Conservation (phyloP, 2,329 filamentous ascomycete species). For the Fusarium poae region DNA sequence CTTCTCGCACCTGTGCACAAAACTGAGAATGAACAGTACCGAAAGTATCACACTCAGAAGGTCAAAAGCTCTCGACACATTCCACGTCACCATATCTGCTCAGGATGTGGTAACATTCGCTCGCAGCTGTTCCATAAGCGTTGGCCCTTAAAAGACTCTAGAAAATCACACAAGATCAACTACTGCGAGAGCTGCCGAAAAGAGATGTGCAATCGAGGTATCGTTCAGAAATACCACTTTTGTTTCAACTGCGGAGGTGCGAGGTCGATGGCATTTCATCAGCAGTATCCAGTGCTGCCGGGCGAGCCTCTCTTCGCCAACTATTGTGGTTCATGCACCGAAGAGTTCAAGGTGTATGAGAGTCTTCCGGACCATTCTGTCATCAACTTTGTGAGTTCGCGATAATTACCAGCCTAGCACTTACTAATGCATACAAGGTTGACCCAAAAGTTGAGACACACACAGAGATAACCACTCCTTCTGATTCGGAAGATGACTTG, state of each 20-base stretch:
- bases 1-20: background rate
- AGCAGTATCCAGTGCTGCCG: slow-evolving; percentile 36
- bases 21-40: background rate
- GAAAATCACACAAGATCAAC: slow-evolving; percentile 49
- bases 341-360: slow-evolving; percentile 44
- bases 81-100: slow-evolving; percentile 53
- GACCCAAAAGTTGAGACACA: background rate
- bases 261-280: slow-evolving; percentile 57
- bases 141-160: slow-evolving; percentile 47
- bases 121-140: slow-evolving; percentile 54
- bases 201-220: slow-evolving; percentile 38
- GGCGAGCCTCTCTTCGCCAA: slow-evolving; percentile 51
- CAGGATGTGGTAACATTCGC: slow-evolving; percentile 54
- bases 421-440: slow-evolving; percentile 25
- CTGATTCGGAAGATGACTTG: slow-evolving; percentile 25
- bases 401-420: background rate
- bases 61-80: slow-evolving; percentile 39
- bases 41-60: slow-evolving; percentile 11
- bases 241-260: slow-evolving; percentile 59
- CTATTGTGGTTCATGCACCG: slow-evolving; percentile 51
- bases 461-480: background rate
- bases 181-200: slow-evolving; percentile 55
- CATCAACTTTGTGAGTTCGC: slow-evolving; percentile 44
- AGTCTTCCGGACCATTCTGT: slow-evolving; percentile 48
- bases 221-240: slow-evolving; percentile 53